Percentiles rank a stretch among this genome's conserved stretches.
Conservation (phyloP, 2,329 filamentous ascomycete genomes). For the Colletotrichum neosansevieriae region DNA sequence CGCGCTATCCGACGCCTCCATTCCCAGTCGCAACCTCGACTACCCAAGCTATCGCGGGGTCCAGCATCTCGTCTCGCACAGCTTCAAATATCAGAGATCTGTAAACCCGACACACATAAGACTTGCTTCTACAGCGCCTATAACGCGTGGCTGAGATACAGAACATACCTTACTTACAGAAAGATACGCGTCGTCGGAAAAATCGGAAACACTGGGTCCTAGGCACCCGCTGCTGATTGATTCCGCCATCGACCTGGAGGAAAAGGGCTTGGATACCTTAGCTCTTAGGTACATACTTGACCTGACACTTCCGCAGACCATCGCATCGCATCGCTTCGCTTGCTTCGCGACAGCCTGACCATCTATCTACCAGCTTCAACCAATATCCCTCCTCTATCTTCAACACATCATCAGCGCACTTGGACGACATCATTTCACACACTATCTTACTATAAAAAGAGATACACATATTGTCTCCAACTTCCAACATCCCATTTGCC, state of each 20-base stretch:
- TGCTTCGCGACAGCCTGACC: constrained; percentile 15
- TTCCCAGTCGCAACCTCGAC: constrained; percentile 13
- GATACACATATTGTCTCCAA: constrained; percentile 6
- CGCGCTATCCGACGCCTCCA: constrained; percentile 27
- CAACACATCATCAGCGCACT: not conserved
- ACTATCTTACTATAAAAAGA: not conserved
- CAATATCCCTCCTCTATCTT: not conserved
- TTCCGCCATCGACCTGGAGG: too few relatives aligned
- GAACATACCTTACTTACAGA: not conserved
- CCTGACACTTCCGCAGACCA: not conserved
- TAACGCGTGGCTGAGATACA: not conserved
- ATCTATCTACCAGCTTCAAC: not conserved
- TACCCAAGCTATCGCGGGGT: constrained; percentile 4
- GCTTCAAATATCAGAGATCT: not conserved
- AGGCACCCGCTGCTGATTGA: constrained; percentile 6
- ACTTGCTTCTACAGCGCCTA: not conserved
- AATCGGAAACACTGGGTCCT: constrained; percentile 1
- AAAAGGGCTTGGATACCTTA: not conserved
- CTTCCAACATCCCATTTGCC: not conserved
- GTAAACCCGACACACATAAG: not conserved
- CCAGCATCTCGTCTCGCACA: not conserved
- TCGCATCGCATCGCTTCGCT: constrained; percentile 22
- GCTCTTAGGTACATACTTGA: not conserved
- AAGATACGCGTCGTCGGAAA: not conserved
- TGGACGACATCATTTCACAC: constrained; percentile 10